phyloP scores from a whole-genome alignment of 257 asterid genomes.

The Capsicum pubescens region DNA sequence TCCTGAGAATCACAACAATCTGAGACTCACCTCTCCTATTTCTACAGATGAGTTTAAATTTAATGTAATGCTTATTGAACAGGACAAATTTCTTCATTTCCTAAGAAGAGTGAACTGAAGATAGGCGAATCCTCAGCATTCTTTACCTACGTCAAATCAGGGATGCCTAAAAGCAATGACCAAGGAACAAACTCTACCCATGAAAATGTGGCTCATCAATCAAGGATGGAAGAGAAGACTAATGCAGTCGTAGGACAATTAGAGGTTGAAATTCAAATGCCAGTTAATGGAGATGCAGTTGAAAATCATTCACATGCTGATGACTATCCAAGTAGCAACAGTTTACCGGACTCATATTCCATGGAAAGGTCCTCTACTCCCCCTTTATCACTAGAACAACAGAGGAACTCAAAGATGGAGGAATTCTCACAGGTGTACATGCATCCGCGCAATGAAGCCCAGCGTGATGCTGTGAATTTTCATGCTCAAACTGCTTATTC shows the following conservation, averaged over 20 bases:
- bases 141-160: slow-evolving; percentile 85
- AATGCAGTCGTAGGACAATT: slow-evolving; percentile 37
- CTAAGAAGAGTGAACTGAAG: slow-evolving; percentile 71
- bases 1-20: slow-evolving; percentile 15
- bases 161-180: slow-evolving; percentile 49
- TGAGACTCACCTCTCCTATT: neutral
- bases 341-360: slow-evolving; percentile 51
- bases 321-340: slow-evolving; percentile 55
- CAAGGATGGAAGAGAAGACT: slow-evolving; percentile 41
- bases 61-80: slow-evolving; percentile 26
- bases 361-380: slow-evolving; percentile 60
- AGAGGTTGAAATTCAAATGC: slow-evolving; percentile 42
- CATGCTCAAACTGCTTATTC: slow-evolving; percentile 61
- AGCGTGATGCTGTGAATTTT: slow-evolving; percentile 47
- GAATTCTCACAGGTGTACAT: slow-evolving; percentile 52
- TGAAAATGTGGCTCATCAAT: slow-evolving; percentile 43
- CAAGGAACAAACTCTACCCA: slow-evolving; percentile 41
- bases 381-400: slow-evolving; percentile 60
- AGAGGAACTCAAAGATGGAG: slow-evolving; percentile 48
- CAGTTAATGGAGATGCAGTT: slow-evolving; percentile 36
- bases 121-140: slow-evolving; percentile 96
- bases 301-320: slow-evolving; percentile 49
- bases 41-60: neutral
- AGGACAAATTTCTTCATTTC: slow-evolving; percentile 65
- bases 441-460: slow-evolving; percentile 50